phyloP scores from a whole-genome alignment of 1,284 basidiomycete genomes.

The Ganoderma meredithae region DNA sequence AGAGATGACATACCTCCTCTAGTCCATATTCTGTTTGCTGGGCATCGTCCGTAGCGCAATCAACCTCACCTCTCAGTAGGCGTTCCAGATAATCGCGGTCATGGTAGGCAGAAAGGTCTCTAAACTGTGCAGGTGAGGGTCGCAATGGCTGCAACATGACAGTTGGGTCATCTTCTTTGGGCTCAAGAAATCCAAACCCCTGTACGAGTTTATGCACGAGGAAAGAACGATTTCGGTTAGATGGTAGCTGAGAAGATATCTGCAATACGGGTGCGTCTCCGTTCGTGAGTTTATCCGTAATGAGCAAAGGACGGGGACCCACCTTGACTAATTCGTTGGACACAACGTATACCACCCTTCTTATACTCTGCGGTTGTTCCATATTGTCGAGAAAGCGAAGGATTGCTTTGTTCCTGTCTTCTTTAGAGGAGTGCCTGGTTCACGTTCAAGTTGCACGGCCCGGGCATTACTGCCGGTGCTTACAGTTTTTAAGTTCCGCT shows the following conservation, averaged over 20 bases:
- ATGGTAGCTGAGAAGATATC: slow-evolving; percentile 77
- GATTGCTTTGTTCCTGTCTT: not conserved
- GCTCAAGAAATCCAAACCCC: slow-evolving; percentile 61
- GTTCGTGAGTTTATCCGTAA: not conserved
- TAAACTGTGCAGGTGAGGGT: slow-evolving; percentile 58
- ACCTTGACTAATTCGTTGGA: slow-evolving; percentile 66
- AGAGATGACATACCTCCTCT: slow-evolving; percentile 59
- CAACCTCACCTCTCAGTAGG: slow-evolving; percentile 46
- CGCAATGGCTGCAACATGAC: slow-evolving; percentile 52
- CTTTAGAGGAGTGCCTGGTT: no score
- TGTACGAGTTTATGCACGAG: slow-evolving; percentile 80
- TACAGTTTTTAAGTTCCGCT: no score
- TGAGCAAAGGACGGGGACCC: not conserved
- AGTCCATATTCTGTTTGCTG: slow-evolving; percentile 60
- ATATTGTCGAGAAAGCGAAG: not conserved
- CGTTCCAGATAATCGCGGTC: slow-evolving; percentile 64
- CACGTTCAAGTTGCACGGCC: not conserved
- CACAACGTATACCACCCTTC: slow-evolving; percentile 56
- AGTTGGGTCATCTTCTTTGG: slow-evolving; percentile 38
- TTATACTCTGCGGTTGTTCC: not conserved
- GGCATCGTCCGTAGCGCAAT: slow-evolving; percentile 15
- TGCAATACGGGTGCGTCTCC: not conserved
- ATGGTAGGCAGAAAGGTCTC: slow-evolving; percentile 65
- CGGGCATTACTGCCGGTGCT: no score
- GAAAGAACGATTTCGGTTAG: slow-evolving; percentile 82